phyloP scores from a whole-genome alignment of 1,284 basidiomycete species.

The Bjerkandera adusta region DNA sequence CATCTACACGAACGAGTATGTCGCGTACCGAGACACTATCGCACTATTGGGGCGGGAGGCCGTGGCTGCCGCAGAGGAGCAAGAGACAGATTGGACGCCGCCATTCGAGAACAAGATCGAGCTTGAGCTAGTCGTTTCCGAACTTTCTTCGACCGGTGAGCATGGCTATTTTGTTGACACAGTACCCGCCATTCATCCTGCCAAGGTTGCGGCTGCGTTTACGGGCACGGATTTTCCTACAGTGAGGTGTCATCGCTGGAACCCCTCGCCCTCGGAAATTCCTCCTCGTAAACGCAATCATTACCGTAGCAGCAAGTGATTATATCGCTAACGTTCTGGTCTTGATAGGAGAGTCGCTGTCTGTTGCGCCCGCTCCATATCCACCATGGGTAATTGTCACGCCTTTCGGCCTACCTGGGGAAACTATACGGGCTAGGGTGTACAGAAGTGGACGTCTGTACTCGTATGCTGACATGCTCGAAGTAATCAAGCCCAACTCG shows the following conservation, averaged over 20 bases:
- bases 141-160: slow-evolving; percentile 65
- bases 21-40: slow-evolving; percentile 70
- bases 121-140: slow-evolving; percentile 64
- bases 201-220: no score
- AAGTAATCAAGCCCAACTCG: slow-evolving; percentile 64
- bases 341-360: slow-evolving; percentile 79
- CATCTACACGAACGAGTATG: slow-evolving; percentile 70
- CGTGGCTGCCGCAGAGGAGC: slow-evolving; percentile 48
- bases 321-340: no score
- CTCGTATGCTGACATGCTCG: slow-evolving; percentile 76
- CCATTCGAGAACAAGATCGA: slow-evolving; percentile 63
- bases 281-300: no score
- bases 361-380: slow-evolving; percentile 43
- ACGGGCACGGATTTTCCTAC: no score
- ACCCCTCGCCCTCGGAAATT: no score
- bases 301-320: no score
- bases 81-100: slow-evolving; percentile 51
- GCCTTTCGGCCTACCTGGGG: slow-evolving; percentile 83
- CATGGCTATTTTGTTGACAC: slow-evolving; percentile 16
- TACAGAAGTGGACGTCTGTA: slow-evolving; percentile 66
- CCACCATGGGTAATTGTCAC: slow-evolving; percentile 78
- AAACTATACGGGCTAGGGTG: slow-evolving; percentile 71
- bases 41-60: slow-evolving; percentile 63
- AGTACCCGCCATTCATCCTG: no score
- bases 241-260: no score